These are phyloP conservation scores for Vitellaria paradoxa DNA, from an alignment of 179 eudicot species.

Conservation along the genomic window DNA sequence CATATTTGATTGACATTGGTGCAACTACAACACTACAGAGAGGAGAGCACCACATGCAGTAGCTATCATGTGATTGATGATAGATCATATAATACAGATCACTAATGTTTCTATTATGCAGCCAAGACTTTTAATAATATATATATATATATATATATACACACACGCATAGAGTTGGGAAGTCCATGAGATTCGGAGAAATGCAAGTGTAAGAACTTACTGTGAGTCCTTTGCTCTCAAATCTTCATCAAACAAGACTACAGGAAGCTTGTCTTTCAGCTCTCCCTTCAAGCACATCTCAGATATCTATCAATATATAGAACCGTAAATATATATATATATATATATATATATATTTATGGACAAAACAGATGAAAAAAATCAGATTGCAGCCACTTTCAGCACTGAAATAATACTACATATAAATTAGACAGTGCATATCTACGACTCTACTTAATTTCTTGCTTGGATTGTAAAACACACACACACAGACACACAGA, in stretches of 20 bases:
- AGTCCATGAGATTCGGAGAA: neutral
- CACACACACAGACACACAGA: too few relatives aligned
- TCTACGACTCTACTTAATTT: neutral
- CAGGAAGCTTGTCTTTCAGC: constrained; percentile 55
- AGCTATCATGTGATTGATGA: neutral
- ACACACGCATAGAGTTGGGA: neutral
- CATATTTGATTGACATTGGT: neutral
- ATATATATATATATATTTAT: too few relatives aligned
- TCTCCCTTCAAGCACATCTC: constrained; percentile 45
- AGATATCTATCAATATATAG: constrained; percentile 22
- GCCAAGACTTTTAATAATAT: neutral
- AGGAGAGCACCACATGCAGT: neutral
- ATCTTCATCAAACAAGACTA: constrained; percentile 62
- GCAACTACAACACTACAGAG: neutral
- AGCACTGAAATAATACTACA: neutral
- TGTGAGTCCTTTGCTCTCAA: constrained; percentile 50
- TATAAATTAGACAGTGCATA: neutral
- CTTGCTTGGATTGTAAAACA: neutral
- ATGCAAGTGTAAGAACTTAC: constrained; percentile 46
- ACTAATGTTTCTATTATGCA: neutral
- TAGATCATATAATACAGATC: too few relatives aligned
- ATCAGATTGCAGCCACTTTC: neutral
- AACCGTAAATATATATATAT: too few relatives aligned
- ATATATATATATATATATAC: neutral
- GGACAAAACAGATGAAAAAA: neutral